Evolutionary conservation across 768 basidiomycete genomes (phyloP), one percentile per base, ranked within the genome.

Genomic region (Dentipellis sp.): DNA sequence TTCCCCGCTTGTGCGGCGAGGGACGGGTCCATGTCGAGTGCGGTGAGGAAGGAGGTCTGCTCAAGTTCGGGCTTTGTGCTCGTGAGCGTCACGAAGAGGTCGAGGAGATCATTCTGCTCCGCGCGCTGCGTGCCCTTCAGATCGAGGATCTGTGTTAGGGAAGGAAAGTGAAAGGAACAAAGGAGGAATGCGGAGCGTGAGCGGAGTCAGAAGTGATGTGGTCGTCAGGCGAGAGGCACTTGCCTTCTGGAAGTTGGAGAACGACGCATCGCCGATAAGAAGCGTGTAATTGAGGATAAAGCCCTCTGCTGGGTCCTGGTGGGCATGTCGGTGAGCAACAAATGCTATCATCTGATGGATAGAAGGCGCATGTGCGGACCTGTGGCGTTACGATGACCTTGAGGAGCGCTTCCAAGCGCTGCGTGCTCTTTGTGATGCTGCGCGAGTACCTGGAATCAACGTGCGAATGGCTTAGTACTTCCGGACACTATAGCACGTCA

Each of bases 221-320:
- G 39, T 39, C 36, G 38, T 3, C 35, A 29, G 2, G 48, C 39
- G 49, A 22, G 34, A 19, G 10, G 47, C n/a, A 35, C 70, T 39
- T 36, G 88, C 93, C 83, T 99, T 99, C 75, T 98, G 97, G 75
- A 99, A 99, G 71, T 98, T 98, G 34, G 87, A 88, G 70, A 94
- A 94, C 2, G 94, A 94, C 5, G 88, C 86, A 70, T 97, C 95
- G 21, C 91, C 91, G 59, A 99, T 90, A 56, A 97, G 78, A 22
- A 97, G 78, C 8, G 91, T 94, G 66, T 98, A 99, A 65, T 97
- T 97, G 55, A 94, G 77, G 58, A 98, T 91, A 66, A 99, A 98
- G 2, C 88, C 91, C 68, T 95, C 93, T 1, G 91, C 75, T 14
- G 95, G 94, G 64, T 94, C 91, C 86, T 95, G 53, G 0, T 58